A percentile compares a stretch with the other conserved stretches of the same genome.
These are phyloP conservation scores for Ceraceosorus bombacis DNA, from an alignment of 1,284 basidiomycete genomes.

Conservation along the genomic window DNA sequence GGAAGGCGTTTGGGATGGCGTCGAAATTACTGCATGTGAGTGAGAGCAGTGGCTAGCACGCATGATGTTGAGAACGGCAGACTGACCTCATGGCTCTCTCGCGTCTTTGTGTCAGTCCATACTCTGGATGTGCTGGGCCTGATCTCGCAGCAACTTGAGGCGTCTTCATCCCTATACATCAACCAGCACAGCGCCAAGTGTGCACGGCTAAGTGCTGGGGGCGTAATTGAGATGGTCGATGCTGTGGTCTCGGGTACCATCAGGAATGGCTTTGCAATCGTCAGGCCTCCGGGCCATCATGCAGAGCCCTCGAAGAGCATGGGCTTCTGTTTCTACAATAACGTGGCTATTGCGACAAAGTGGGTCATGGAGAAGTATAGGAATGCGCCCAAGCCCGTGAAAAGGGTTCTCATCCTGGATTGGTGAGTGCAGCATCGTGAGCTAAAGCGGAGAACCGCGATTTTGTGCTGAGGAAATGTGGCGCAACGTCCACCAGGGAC, in stretches of 20 bases:
- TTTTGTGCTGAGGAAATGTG: conserved; percentile 15
- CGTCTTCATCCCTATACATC: conserved; percentile 76
- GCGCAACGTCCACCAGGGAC: conserved; percentile 59
- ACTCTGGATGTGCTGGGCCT: conserved; percentile 27
- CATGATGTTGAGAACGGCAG: no score
- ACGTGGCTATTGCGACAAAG: conserved; percentile 78
- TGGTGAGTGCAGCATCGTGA: conserved; percentile 60
- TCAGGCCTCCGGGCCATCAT: conserved; percentile 94
- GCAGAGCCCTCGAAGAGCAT: conserved; percentile 95
- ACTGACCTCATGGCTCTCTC: no score
- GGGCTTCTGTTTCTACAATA: conserved; percentile 99
- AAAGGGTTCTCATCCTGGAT: conserved; percentile 80
- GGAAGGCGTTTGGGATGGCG: conserved; percentile 81
- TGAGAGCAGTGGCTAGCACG: conserved; percentile 15
- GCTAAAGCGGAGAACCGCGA: conserved; percentile 7
- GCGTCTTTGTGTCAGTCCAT: conserved; percentile 16
- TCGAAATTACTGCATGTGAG: conserved; percentile 68
- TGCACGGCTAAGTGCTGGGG: conserved; percentile 83
- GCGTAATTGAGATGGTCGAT: conserved; percentile 81
- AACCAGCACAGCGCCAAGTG: conserved; percentile 74
- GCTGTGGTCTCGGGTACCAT: conserved; percentile 75
- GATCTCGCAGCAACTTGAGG: conserved; percentile 67
- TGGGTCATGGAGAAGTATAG: conserved; percentile 55
- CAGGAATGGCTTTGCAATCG: conserved; percentile 85
- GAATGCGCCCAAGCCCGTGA: conserved; percentile 53